These are phyloP conservation scores for Alternaria triticimaculans DNA, from an alignment of 2,329 filamentous ascomycete genomes.

Conservation along the genomic window DNA sequence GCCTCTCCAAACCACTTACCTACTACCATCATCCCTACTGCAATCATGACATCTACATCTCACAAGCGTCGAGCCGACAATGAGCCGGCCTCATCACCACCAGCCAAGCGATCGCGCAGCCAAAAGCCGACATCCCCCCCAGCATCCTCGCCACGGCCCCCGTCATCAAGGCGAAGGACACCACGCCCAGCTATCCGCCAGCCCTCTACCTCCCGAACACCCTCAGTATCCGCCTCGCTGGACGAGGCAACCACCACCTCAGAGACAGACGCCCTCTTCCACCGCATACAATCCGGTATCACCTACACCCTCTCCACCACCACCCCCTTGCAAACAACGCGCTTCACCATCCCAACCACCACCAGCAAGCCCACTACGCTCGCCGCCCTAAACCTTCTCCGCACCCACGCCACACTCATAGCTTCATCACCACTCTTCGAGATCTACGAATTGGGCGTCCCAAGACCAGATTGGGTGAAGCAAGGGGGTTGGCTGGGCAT, in stretches of 20 bases:
- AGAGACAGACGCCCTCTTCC: background rate
- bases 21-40: background rate
- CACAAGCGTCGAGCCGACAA: background rate
- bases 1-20: background rate
- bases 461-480: conserved; percentile 4
- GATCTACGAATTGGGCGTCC: conserved; percentile 10
- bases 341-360: conserved; percentile 4
- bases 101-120: background rate
- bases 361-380: background rate
- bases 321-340: conserved; percentile 9
- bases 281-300: conserved; percentile 9
- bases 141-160: fast-evolving
- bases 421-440: background rate
- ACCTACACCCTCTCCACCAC: background rate
- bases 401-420: conserved; percentile 2
- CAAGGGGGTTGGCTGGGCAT: background rate
- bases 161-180: background rate
- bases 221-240: background rate
- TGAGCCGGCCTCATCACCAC: background rate
- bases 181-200: background rate
- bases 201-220: background rate
- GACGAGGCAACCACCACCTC: background rate
- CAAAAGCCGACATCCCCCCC: background rate
- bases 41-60: background rate
- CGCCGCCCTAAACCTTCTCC: background rate